Evolutionary conservation across 2,329 filamentous ascomycete species (phyloP).

Genomic region (Blastomyces percursus): DNA sequence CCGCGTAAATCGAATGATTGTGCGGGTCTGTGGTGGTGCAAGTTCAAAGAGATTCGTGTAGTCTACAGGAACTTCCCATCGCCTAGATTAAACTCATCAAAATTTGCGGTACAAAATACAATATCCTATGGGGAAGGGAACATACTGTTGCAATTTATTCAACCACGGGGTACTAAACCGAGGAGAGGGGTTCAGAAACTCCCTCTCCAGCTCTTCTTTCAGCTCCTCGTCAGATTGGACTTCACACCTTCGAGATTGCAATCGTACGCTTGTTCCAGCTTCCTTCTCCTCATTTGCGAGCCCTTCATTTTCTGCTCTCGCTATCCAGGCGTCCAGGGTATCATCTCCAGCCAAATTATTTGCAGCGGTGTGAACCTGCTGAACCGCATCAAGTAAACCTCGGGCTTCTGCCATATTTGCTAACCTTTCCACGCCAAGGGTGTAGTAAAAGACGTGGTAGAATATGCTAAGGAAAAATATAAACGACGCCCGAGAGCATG

Average conservation of each 20-base stretch:
- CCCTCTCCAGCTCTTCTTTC: slow-evolving; percentile 59
- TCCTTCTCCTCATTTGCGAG: slow-evolving; percentile 5
- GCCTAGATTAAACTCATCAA: slow-evolving; percentile 25
- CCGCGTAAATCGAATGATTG: slow-evolving; percentile 83
- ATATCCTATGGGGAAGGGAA: slow-evolving; percentile 5
- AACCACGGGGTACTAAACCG: slow-evolving; percentile 79
- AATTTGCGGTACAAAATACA: slow-evolving; percentile 5
- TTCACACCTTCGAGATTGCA: slow-evolving; percentile 6
- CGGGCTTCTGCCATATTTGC: neutral
- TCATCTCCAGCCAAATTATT: slow-evolving; percentile 1
- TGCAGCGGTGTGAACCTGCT: neutral
- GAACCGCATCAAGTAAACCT: neutral
- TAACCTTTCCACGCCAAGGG: neutral
- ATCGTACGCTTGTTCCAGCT: neutral
- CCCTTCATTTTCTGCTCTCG: neutral
- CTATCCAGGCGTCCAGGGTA: neutral
- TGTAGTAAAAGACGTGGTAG: neutral
- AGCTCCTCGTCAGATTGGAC: slow-evolving; percentile 47
- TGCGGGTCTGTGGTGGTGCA: slow-evolving; percentile 83
- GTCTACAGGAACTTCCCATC: slow-evolving; percentile 74
- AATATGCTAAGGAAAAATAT: neutral
- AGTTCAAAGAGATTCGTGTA: slow-evolving; percentile 77
- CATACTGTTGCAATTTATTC: slow-evolving; percentile 69
- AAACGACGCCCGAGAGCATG: neutral
- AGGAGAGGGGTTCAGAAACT: slow-evolving; percentile 68